These are phyloP conservation scores for Symbiodinium pilosum DNA, from an alignment of 73 alveolate genomes.

Conservation along the genomic window DNA sequence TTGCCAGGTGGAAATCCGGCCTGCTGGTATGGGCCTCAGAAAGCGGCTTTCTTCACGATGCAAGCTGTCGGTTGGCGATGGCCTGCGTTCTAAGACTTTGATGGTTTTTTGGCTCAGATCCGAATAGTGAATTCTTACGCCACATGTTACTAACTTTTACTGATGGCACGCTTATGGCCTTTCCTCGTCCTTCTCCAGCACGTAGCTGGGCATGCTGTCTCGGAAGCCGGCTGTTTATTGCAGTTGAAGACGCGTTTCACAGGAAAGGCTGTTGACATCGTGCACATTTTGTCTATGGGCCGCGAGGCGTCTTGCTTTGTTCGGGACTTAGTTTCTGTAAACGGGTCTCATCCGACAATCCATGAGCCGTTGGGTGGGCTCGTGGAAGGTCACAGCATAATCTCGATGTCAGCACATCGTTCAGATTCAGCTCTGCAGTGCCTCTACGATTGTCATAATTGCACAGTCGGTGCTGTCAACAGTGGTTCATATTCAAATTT, in stretches of 20 bases:
- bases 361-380: background rate
- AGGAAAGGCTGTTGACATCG: background rate
- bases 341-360: conserved; percentile 8
- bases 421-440: conserved; percentile 5
- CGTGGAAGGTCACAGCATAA: background rate
- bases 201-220: background rate
- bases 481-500: background rate
- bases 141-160: too few species aligned
- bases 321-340: background rate
- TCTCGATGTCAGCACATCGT: background rate
- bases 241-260: too few species aligned
- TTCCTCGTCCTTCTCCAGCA: background rate
- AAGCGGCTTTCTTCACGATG: background rate
- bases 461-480: background rate
- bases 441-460: conserved; percentile 16
- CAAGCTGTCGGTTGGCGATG: background rate
- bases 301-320: conserved; percentile 19
- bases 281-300: background rate
- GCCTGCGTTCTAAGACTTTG: background rate
- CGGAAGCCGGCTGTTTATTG: background rate
- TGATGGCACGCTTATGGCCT: background rate
- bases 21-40: background rate
- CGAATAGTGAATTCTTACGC: background rate
- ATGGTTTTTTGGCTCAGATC: background rate
- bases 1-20: background rate